phyloP scores from a whole-genome alignment of 2,329 filamentous ascomycete genomes.

The Fusarium fujikuroi region DNA sequence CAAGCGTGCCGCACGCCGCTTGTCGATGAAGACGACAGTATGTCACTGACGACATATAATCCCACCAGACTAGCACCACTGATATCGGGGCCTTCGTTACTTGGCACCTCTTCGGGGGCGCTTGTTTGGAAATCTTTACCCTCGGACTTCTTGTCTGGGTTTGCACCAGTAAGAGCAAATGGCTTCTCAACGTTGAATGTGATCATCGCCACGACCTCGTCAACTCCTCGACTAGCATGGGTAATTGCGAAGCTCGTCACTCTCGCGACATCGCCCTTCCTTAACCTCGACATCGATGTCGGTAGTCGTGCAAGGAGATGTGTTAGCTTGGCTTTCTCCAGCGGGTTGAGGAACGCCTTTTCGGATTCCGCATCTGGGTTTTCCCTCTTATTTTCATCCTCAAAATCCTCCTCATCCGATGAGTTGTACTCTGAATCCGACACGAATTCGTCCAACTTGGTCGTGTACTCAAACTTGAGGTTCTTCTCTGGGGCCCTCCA shows the following conservation, averaged over 20 bases:
- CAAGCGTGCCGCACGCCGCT: conserved; percentile 85
- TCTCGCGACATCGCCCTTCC: conserved; percentile 86
- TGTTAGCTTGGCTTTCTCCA: conserved; percentile 85
- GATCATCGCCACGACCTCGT: conserved; percentile 92
- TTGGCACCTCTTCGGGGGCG: conserved; percentile 50
- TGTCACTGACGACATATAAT: conserved; percentile 81
- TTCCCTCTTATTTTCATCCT: conserved; percentile 67
- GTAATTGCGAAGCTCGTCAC: conserved; percentile 90
- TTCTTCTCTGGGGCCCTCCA: conserved; percentile 81
- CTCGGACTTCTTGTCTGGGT: conserved; percentile 62
- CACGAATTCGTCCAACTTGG: conserved; percentile 79
- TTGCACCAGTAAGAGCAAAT: conserved; percentile 77
- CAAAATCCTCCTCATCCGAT: conserved; percentile 81
- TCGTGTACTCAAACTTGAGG: conserved; percentile 84
- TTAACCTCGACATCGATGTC: conserved; percentile 75
- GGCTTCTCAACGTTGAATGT: conserved; percentile 84
- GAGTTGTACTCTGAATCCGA: conserved; percentile 88
- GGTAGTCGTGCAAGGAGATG: conserved; percentile 88
- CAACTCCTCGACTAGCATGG: conserved; percentile 84
- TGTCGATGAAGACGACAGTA: conserved; percentile 80
- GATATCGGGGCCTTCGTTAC: conserved; percentile 65
- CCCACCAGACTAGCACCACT: conserved; percentile 81
- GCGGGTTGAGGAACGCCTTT: conserved; percentile 78
- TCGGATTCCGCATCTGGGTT: conserved; percentile 58
- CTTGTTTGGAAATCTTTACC: conserved; percentile 46